Base-by-base conservation (phyloP, 2,329 filamentous ascomycete genomes). In the Xylogone sp. region DNA sequence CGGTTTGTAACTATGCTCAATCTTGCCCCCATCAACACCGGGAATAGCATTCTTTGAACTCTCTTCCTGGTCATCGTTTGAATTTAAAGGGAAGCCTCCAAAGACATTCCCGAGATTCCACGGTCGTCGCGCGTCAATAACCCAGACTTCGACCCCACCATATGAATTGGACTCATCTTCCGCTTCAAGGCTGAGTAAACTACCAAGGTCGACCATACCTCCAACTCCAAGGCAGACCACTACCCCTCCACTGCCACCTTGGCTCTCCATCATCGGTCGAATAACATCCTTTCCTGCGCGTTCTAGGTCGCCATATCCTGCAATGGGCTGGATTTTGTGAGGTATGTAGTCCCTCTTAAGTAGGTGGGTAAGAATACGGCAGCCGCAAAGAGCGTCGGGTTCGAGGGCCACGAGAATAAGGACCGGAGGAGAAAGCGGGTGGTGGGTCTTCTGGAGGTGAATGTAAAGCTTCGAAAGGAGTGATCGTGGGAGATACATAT, bases 21-120 rank as follows among this genome's bases (percentile, higher is more conserved):
- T 81, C 51, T 83, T 83, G 1, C 92, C 93, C 43, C 83, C 83
- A 19, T 82, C 78, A 2, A 96, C 83, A 8, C 92, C 91, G 10
- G 70, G 64, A 4, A 39, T 13, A 6, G 82, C 81, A 56, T 78
- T 79, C 55, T 79, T 75, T 62, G 62, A 64, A 45, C 65, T 53
- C 49, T 66, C 60, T 13, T 57, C 66, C 31, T 72, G 67, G 20
- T 42, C 78, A 66, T 61, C 75, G 69, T 54, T 75, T 62, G 5
- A 75, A 71, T 21, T 70, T 72, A 20, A 77, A 76, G 34, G 75
- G 54, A 82, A 82, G 3, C 88, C 88, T 12, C 88, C 91, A 73
- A 97, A 97, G 13, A 97, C 84, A 68, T 99, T 99, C 57, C 83
- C 84, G 64, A 99, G 68, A 67, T 99, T 97, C 91, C 93, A 97